Percentiles rank a stretch among this genome's conserved stretches.
phyloP scores from a whole-genome alignment of 148 eudicot genomes.

The Talinum fruticosum region DNA sequence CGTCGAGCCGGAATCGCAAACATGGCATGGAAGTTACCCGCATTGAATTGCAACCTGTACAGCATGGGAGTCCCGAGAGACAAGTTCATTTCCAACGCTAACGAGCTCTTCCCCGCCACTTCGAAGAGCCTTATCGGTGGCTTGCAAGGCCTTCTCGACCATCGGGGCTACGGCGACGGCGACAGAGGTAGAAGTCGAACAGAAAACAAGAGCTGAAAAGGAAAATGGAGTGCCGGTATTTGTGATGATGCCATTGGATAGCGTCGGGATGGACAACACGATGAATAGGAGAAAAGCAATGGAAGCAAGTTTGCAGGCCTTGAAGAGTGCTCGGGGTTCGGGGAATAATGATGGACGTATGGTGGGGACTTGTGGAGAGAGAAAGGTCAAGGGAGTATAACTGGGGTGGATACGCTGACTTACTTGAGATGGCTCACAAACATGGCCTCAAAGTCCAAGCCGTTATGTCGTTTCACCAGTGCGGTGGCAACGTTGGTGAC shows the following conservation, averaged over 20 bases:
- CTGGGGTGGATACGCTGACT: constrained; percentile 80
- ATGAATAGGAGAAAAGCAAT: constrained; percentile 74
- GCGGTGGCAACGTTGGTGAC: constrained; percentile 94
- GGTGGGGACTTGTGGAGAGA: constrained; percentile 96
- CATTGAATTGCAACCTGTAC: not conserved
- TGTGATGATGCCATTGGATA: constrained; percentile 95
- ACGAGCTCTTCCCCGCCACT: not conserved
- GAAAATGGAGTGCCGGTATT: constrained; percentile 70
- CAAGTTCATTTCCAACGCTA: too few relatives aligned
- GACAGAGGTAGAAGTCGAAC: constrained; percentile 8
- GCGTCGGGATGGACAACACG: constrained; percentile 60
- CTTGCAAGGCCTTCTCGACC: not conserved
- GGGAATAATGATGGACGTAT: constrained; percentile 93
- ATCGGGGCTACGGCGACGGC: not conserved
- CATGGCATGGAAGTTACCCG: not conserved
- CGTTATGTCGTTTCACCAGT: constrained; percentile 92
- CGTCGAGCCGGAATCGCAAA: not conserved
- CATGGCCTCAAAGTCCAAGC: constrained; percentile 81
- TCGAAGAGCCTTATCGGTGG: not conserved
- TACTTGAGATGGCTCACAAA: constrained; percentile 64
- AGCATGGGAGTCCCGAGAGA: too few relatives aligned
- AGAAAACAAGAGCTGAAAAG: constrained; percentile 7
- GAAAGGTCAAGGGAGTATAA: constrained; percentile 67
- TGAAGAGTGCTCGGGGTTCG: constrained; percentile 83
- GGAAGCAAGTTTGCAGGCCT: constrained; percentile 71